phyloP scores from a whole-genome alignment of 768 basidiomycete genomes.

The Tubosaeta sp. region DNA sequence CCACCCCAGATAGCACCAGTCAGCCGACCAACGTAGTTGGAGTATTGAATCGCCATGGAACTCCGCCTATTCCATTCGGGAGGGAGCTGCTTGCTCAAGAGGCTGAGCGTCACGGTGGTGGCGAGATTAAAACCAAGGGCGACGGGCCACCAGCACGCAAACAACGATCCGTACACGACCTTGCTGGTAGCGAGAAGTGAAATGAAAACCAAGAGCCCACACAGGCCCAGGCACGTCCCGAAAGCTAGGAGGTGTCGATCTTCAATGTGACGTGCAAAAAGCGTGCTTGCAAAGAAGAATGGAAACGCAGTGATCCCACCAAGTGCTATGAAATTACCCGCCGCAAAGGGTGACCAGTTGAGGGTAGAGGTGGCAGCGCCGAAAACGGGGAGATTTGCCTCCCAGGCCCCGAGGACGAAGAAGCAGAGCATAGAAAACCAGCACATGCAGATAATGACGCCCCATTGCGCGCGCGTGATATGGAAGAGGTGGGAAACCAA shows the following conservation, averaged over 20 bases:
- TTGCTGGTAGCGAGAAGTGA: slow-evolving; percentile 38
- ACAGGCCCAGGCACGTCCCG: slow-evolving; percentile 47
- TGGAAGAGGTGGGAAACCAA: slow-evolving; percentile 7
- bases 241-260: slow-evolving; percentile 56
- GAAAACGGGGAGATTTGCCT: slow-evolving; percentile 64
- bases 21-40: slow-evolving; percentile 63
- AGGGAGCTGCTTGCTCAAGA: slow-evolving; percentile 67
- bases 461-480: slow-evolving; percentile 39
- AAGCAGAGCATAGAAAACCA: slow-evolving; percentile 69
- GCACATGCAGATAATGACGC: slow-evolving; percentile 59
- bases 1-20: slow-evolving; percentile 69
- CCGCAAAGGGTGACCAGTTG: slow-evolving; percentile 55
- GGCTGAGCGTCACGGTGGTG: slow-evolving; percentile 63
- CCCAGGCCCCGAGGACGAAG: slow-evolving; percentile 68
- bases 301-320: slow-evolving; percentile 61
- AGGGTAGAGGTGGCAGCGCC: slow-evolving; percentile 40
- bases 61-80: slow-evolving; percentile 53
- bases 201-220: slow-evolving; percentile 50
- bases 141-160: slow-evolving; percentile 42
- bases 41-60: slow-evolving; percentile 62
- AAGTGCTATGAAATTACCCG: slow-evolving; percentile 68
- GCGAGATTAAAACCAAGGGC: slow-evolving; percentile 72
- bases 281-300: slow-evolving; percentile 59
- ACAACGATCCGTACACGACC: slow-evolving; percentile 46
- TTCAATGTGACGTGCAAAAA: slow-evolving; percentile 52